A percentile compares a stretch with the other conserved stretches of the same genome.
These are phyloP conservation scores for Rhodotorula sp. DNA, from an alignment of 1,284 basidiomycete species.

Conservation along the genomic window DNA sequence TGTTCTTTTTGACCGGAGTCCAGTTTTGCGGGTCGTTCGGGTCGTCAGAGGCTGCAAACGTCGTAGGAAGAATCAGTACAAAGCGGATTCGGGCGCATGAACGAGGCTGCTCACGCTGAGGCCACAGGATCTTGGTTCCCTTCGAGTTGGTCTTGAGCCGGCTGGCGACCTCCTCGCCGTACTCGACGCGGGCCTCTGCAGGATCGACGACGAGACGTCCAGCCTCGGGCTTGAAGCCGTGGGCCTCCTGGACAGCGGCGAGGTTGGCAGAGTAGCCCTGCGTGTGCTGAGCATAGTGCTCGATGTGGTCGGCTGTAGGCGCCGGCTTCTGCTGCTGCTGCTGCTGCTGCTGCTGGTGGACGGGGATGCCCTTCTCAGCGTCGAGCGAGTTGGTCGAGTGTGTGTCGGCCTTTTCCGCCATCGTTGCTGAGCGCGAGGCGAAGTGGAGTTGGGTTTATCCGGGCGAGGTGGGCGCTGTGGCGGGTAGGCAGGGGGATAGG, in stretches of 20 bases:
- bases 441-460: neutral
- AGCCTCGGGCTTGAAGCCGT: conserved; percentile 34
- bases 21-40: conserved; percentile 64
- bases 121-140: conserved; percentile 60
- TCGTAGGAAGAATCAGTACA: no score
- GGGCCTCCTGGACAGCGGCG: conserved; percentile 20
- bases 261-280: conserved; percentile 20
- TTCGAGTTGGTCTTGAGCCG: conserved; percentile 56
- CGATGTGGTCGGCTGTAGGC: conserved; percentile 22
- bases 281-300: conserved; percentile 20
- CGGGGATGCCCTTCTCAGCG: neutral
- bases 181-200: conserved; percentile 35
- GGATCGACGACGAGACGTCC: conserved; percentile 41
- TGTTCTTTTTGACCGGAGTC: conserved; percentile 30
- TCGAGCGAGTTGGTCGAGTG: conserved; percentile 2
- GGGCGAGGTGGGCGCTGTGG: neutral
- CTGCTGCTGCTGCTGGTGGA: neutral
- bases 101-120: conserved; percentile 56
- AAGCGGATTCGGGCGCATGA: no score
- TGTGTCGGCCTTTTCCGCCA: conserved; percentile 6
- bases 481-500: neutral
- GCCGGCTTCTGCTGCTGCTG: conserved; percentile 16
- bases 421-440: neutral
- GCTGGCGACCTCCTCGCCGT: conserved; percentile 51
- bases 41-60: conserved; percentile 52